phyloP scores from a whole-genome alignment of 2,329 filamentous ascomycete genomes.

The Dichotomopilus funicola region DNA sequence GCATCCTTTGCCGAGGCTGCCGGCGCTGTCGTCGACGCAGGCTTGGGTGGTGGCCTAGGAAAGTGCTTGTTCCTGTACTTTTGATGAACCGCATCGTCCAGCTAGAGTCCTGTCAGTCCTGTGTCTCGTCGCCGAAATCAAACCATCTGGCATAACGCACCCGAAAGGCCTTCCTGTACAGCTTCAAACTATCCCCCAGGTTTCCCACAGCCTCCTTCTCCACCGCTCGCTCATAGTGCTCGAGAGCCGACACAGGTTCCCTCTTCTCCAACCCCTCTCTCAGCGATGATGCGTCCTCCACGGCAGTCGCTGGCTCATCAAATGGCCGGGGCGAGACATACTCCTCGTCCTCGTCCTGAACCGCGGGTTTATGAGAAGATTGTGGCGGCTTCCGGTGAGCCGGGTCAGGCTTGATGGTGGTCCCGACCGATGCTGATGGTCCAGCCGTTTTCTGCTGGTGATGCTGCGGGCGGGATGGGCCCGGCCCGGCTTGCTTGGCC shows the following conservation, averaged over 20 bases:
- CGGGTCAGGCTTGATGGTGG: not conserved
- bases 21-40: slow-evolving; percentile 27
- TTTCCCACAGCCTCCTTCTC: slow-evolving; percentile 80
- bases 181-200: slow-evolving; percentile 77
- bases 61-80: slow-evolving; percentile 90
- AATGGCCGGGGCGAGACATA: slow-evolving; percentile 32
- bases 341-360: slow-evolving; percentile 27
- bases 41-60: slow-evolving; percentile 51
- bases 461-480: slow-evolving; percentile 7
- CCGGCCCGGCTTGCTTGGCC: slow-evolving; percentile 27
- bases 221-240: slow-evolving; percentile 88
- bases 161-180: slow-evolving; percentile 86
- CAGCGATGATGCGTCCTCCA: slow-evolving; percentile 13
- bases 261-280: slow-evolving; percentile 18
- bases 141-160: slow-evolving; percentile 40
- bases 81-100: slow-evolving; percentile 79
- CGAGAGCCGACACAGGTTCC: slow-evolving; percentile 69
- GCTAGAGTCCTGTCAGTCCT: slow-evolving; percentile 37
- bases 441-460: slow-evolving; percentile 7
- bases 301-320: slow-evolving; percentile 27
- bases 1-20: slow-evolving; percentile 12
- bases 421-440: not conserved
- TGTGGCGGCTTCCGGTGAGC: slow-evolving; percentile 15
- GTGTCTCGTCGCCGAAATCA: no score
- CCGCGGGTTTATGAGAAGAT: slow-evolving; percentile 21